Conservation (phyloP, 805 yeast genomes). For the Cyberlindnera nakhonratchasimensis region DNA sequence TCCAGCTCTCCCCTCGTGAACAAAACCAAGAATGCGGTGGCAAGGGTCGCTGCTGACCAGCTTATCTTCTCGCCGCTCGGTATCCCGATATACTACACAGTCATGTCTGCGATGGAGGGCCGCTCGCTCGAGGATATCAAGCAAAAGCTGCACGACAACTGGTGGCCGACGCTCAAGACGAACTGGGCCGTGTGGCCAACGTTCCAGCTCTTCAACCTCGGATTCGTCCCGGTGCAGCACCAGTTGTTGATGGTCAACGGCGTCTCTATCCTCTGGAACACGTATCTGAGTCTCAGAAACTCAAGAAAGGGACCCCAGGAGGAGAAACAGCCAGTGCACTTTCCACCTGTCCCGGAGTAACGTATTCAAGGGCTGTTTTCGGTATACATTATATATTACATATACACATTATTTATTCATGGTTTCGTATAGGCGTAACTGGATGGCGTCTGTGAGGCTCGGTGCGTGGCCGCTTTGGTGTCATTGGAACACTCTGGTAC, state of each 20-base stretch:
- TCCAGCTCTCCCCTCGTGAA: slow-evolving; percentile 18
- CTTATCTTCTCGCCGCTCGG: slow-evolving; percentile 72
- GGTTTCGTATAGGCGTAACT: slow-evolving; percentile 2
- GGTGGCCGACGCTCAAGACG: slow-evolving; percentile 63
- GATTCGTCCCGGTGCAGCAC: slow-evolving; percentile 66
- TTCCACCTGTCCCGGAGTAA: slow-evolving; percentile 40
- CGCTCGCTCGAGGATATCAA: slow-evolving; percentile 38
- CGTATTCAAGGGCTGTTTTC: background rate
- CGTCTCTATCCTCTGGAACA: slow-evolving; percentile 80
- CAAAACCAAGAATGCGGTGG: slow-evolving; percentile 34
- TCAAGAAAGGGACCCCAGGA: slow-evolving; percentile 29
- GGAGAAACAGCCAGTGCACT: slow-evolving; percentile 31
- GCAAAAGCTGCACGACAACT: slow-evolving; percentile 44
- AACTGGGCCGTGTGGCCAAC: slow-evolving; percentile 93
- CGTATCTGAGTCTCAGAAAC: slow-evolving; percentile 65
- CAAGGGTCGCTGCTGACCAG: slow-evolving; percentile 70
- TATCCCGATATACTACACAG: slow-evolving; percentile 66
- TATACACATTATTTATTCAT: slow-evolving; percentile 1
- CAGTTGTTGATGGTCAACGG: slow-evolving; percentile 67
- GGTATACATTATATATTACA: no score
- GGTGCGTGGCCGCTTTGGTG: slow-evolving; percentile 7
- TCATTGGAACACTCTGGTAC: background rate
- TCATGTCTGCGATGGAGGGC: slow-evolving; percentile 66
- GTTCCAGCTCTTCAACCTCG: slow-evolving; percentile 76
- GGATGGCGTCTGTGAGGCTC: background rate